phyloP scores from a whole-genome alignment of 768 basidiomycete genomes.

The Clitopilus passeckerianus region DNA sequence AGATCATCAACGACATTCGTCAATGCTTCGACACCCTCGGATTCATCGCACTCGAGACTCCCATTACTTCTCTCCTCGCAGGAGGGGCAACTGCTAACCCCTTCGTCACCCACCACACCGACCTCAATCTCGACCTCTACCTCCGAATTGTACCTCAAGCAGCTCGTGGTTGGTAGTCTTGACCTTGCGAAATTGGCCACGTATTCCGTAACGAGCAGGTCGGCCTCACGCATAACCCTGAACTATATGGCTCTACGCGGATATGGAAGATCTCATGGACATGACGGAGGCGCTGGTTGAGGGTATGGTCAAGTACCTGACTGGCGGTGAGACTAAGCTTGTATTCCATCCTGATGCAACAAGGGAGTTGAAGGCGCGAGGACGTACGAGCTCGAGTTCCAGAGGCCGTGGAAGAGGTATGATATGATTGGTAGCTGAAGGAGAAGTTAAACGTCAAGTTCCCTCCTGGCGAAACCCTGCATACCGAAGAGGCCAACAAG shows the following conservation, averaged over 20 bases:
- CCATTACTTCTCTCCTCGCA: constrained; percentile 94
- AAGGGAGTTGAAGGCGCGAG: constrained; percentile 61
- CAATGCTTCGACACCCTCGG: constrained; percentile 86
- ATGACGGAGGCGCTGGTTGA: constrained; percentile 89
- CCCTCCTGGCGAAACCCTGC: constrained; percentile 87
- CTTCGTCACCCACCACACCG: constrained; percentile 98
- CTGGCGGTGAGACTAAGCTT: constrained; percentile 75
- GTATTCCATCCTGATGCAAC: constrained; percentile 91
- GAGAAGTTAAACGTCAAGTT: constrained; percentile 90
- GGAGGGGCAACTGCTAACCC: constrained; percentile 99
- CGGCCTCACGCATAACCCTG: constrained; percentile 98
- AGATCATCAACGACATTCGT: constrained; percentile 89
- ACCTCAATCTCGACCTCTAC: constrained; percentile 93
- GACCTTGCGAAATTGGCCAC: constrained; percentile 96
- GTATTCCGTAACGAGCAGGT: constrained; percentile 99
- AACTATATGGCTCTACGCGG: constrained; percentile 99
- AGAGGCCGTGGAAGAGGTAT: constrained; percentile 95
- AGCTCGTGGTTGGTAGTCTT: constrained; percentile 94
- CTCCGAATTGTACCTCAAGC: constrained; percentile 98
- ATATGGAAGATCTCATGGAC: constrained; percentile 99
- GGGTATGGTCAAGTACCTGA: constrained; percentile 86
- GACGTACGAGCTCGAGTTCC: constrained; percentile 77
- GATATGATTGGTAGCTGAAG: constrained; percentile 96
- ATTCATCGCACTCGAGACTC: constrained; percentile 98
- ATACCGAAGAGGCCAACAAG: constrained; percentile 82